Conservation (phyloP, 1,139 yeast species). For the Yamadazyma diddensiae region DNA sequence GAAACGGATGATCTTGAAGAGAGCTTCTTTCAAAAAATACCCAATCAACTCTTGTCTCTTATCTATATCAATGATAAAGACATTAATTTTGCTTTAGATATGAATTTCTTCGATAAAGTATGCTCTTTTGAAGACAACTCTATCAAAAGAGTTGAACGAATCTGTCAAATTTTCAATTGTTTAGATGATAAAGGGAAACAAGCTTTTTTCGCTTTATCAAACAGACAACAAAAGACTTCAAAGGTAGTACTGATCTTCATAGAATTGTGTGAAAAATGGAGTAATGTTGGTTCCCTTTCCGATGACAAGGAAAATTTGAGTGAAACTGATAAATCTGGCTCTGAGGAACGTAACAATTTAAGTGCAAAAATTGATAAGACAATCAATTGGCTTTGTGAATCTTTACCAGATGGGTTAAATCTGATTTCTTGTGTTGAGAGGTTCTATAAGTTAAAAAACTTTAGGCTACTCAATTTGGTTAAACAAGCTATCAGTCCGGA, state of each 20-base stretch:
- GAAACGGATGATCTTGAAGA: conserved; percentile 36
- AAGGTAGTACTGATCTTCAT: conserved; percentile 37
- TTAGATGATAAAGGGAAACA: conserved; percentile 59
- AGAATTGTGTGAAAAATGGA: conserved; percentile 30
- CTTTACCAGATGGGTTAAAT: conserved; percentile 53
- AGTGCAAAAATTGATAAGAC: conserved; percentile 49
- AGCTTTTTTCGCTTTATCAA: conserved; percentile 66
- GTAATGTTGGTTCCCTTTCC: conserved; percentile 28
- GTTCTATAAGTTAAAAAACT: conserved; percentile 53
- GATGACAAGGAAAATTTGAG: conserved; percentile 32
- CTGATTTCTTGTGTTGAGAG: conserved; percentile 49
- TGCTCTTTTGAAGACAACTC: conserved; percentile 53
- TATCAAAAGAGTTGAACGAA: conserved; percentile 47
- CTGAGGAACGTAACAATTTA: conserved; percentile 5
- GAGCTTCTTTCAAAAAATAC: conserved; percentile 48
- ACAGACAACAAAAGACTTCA: conserved; percentile 63
- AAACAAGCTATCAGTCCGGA: conserved; percentile 53
- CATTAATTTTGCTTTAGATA: conserved; percentile 69
- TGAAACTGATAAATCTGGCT: conserved; percentile 14
- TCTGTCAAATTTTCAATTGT: conserved; percentile 45
- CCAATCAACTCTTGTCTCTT: conserved; percentile 63
- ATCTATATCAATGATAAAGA: conserved; percentile 71
- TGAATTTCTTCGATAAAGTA: conserved; percentile 55
- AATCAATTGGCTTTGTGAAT: conserved; percentile 60
- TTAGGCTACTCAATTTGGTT: conserved; percentile 56